Conservation (phyloP, 2,329 filamentous ascomycete genomes). For the Monosporascus cannonballus region DNA sequence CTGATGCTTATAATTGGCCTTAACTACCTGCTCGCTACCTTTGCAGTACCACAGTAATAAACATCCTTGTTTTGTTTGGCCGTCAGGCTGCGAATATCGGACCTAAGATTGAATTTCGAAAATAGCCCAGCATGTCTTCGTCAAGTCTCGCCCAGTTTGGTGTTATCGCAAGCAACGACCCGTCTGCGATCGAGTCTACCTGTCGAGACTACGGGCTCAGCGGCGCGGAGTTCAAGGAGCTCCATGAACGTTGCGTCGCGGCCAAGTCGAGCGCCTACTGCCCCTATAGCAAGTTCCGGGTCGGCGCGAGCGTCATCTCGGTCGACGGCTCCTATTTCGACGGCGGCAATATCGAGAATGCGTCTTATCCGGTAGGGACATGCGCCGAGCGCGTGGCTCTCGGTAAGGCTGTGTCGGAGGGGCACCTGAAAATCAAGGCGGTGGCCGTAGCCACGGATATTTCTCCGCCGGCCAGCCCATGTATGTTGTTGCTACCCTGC, state of each 20-base stretch:
- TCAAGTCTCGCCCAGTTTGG: not conserved
- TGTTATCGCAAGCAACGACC: not conserved
- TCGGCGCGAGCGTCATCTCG: slow-evolving; percentile 72
- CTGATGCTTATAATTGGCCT: no score
- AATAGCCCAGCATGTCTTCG: no score
- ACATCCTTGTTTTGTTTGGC: no score
- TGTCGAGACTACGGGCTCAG: slow-evolving; percentile 46
- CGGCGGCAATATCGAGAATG: slow-evolving; percentile 92
- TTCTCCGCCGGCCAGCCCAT: slow-evolving; percentile 64
- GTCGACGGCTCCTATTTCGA: slow-evolving; percentile 48
- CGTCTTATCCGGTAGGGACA: slow-evolving; percentile 86
- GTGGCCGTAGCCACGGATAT: slow-evolving; percentile 83
- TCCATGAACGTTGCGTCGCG: slow-evolving; percentile 56
- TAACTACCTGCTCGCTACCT: no score
- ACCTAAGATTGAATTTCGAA: no score
- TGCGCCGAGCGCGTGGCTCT: slow-evolving; percentile 93
- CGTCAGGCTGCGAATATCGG: no score
- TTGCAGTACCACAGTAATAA: no score
- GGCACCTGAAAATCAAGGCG: slow-evolving; percentile 60
- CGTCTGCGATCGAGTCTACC: slow-evolving; percentile 20
- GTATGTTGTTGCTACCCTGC: slow-evolving; percentile 26
- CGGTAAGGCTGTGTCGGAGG: slow-evolving; percentile 65
- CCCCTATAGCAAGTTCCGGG: slow-evolving; percentile 88
- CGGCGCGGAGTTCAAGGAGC: slow-evolving; percentile 54
- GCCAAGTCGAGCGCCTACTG: slow-evolving; percentile 82